These are phyloP conservation scores for Opeltia flavorubescens DNA, from an alignment of 495 filamentous ascomycete species.

Conservation along the genomic window DNA sequence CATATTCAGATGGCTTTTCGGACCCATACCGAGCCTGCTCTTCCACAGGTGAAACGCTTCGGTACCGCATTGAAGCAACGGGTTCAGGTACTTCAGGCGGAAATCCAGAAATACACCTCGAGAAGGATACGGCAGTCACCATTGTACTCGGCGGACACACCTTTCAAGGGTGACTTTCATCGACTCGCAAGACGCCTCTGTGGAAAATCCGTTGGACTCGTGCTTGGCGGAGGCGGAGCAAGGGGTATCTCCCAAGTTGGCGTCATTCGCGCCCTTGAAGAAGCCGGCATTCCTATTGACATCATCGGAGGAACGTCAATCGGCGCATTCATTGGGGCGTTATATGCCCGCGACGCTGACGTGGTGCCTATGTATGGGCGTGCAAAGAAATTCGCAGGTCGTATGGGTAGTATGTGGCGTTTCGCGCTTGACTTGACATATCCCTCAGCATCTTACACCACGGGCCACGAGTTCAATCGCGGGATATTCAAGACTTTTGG, in stretches of 20 bases:
- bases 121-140: slow-evolving; percentile 72
- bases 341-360: slow-evolving; percentile 93
- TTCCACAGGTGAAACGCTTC: slow-evolving; percentile 62
- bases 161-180: slow-evolving; percentile 95
- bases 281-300: slow-evolving; percentile 92
- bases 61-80: slow-evolving; percentile 81
- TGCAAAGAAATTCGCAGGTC: slow-evolving; percentile 90
- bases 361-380: slow-evolving; percentile 92
- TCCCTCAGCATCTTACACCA: slow-evolving; percentile 88
- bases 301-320: slow-evolving; percentile 95
- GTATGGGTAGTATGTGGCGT: slow-evolving; percentile 95
- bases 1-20: slow-evolving; percentile 94
- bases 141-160: slow-evolving; percentile 77
- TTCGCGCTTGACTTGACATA: slow-evolving; percentile 94
- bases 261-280: slow-evolving; percentile 87
- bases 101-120: slow-evolving; percentile 95
- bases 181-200: slow-evolving; percentile 80
- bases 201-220: slow-evolving; percentile 86
- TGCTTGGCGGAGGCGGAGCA: slow-evolving; percentile 86
- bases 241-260: slow-evolving; percentile 84
- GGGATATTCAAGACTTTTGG: slow-evolving; percentile 98
- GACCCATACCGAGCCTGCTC: slow-evolving; percentile 58
- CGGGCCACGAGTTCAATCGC: slow-evolving; percentile 96
- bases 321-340: slow-evolving; percentile 88
- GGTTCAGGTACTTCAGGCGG: slow-evolving; percentile 87